These are phyloP conservation scores for Streptanthus diversifolius DNA, from an alignment of 345 rosid genomes.

Conservation along the genomic window DNA sequence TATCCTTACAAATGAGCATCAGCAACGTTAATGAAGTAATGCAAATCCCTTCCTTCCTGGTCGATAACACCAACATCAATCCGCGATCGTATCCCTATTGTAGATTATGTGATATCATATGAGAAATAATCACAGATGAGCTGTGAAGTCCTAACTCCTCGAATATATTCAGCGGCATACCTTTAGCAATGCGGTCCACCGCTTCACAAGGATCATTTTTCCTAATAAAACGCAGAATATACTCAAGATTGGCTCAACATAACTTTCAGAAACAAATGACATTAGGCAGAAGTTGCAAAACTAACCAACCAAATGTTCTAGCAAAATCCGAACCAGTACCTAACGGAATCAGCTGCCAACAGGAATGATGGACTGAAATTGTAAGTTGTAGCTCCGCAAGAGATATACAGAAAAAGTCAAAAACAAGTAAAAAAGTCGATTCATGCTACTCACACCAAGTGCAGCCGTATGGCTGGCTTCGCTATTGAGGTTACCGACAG, in stretches of 20 bases:
- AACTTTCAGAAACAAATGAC: background rate
- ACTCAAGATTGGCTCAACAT: background rate
- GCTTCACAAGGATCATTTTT: conserved; percentile 82
- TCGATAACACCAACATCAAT: conserved; percentile 73
- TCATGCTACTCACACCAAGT: conserved; percentile 68
- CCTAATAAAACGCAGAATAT: conserved; percentile 44
- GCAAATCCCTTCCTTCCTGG: conserved; percentile 51
- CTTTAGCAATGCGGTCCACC: conserved; percentile 72
- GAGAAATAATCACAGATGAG: background rate
- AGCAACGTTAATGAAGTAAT: conserved; percentile 90
- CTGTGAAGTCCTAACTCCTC: background rate
- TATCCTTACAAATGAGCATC: conserved; percentile 88
- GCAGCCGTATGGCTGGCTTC: conserved; percentile 65
- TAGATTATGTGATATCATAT: background rate
- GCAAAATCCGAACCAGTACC: conserved; percentile 98
- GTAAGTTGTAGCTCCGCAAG: background rate
- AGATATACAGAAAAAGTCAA: background rate
- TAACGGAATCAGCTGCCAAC: conserved; percentile 73
- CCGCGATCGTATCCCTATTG: conserved; percentile 59
- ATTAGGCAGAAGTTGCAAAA: conserved; percentile 25
- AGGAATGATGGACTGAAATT: background rate
- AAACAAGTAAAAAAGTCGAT: background rate
- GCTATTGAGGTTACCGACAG: conserved; percentile 43
- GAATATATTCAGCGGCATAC: conserved; percentile 37
- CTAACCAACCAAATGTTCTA: conserved; percentile 94